phyloP scores from a whole-genome alignment of 495 filamentous ascomycete species.

The Gamarada debralockiae region DNA sequence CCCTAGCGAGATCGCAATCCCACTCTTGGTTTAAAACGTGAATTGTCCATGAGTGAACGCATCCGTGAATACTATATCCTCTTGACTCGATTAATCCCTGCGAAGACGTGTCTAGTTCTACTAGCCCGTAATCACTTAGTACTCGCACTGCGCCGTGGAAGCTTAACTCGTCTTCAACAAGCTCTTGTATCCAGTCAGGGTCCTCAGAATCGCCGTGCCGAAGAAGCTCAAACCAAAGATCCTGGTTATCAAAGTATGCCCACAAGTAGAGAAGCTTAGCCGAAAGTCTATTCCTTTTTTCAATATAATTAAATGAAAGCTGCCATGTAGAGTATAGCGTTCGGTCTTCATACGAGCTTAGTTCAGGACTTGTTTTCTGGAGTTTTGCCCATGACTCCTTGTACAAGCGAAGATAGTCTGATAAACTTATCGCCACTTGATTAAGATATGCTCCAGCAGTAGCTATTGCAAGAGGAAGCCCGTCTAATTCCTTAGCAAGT shows the following conservation, averaged over 20 bases:
- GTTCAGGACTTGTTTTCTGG: constrained; percentile 21
- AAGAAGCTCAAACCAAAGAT: constrained; percentile 45
- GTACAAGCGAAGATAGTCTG: constrained; percentile 19
- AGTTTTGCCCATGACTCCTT: constrained; percentile 25
- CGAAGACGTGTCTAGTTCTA: constrained; percentile 20
- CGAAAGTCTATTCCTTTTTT: constrained; percentile 29
- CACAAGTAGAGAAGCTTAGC: constrained; percentile 39
- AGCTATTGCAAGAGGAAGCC: constrained; percentile 29
- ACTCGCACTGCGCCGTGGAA: constrained; percentile 18
- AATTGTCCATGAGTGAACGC: constrained; percentile 33
- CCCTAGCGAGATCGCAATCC: constrained; percentile 18
- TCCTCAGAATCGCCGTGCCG: constrained; percentile 9
- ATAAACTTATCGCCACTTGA: constrained; percentile 16
- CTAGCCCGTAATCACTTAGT: constrained; percentile 26
- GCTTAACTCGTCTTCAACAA: constrained; percentile 19
- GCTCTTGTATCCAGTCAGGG: constrained; percentile 15
- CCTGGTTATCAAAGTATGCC: constrained; percentile 44
- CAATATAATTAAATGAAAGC: constrained; percentile 36
- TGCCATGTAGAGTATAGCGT: constrained; percentile 40
- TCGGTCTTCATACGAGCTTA: no score
- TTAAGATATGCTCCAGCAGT: no score
- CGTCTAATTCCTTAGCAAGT: constrained; percentile 25
- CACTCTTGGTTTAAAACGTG: no score
- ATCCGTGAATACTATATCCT: constrained; percentile 33
- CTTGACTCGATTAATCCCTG: constrained; percentile 19